Evolutionary conservation across 148 eudicot genomes (phyloP), one percentile per base, ranked within the genome.

Genomic region (Silene conica): DNA sequence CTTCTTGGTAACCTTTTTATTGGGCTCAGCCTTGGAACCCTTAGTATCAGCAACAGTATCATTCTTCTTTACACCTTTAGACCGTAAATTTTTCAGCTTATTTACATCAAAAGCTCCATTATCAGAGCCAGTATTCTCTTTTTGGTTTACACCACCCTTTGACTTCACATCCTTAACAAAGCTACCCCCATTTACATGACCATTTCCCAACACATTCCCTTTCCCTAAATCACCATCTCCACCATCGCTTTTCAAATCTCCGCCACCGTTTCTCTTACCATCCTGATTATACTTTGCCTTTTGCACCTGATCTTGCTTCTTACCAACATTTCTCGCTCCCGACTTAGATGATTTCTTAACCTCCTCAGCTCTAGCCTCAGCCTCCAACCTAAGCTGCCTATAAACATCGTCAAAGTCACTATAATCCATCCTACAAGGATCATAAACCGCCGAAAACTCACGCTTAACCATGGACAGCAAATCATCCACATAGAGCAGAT

Each of bases 301-400:
- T 67, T 86, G 88, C 74, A 76, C 78, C 80, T 80, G 86, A 8
- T 88, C 92, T 70, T 82, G 90, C 82, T 88, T 91, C 85, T 82
- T 94, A 77, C 72, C 79, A 64, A 68, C 80, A 68, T 73, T 83
- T 74, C 85, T 89, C n/a, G 66, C 80, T 76, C 87, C 85, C 80
- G 84, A 85, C 76, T 92, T 92, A 1, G 92, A 82, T 52, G 81
- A 85, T 69, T 90, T 92, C 83, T 90, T 95, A 83, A 88, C 73
- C 50, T 92, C 97, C 81, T 90, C 99, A 54, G 96, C 90, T 80
- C 97, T 87, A 46, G 92, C 90, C 77, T 95, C 99, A 16, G 97
- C 97, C 81, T 96, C 99, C 78, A 78, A 83, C 83, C 88, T 96
- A 69, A 96, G 92, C 79, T 92, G 97, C 83, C 83, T 85, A 82